Percentiles rank a stretch among this genome's conserved stretches.
These are phyloP conservation scores for Malassezia yamatoensis DNA, from an alignment of 1,284 basidiomycete species.

Conservation along the genomic window DNA sequence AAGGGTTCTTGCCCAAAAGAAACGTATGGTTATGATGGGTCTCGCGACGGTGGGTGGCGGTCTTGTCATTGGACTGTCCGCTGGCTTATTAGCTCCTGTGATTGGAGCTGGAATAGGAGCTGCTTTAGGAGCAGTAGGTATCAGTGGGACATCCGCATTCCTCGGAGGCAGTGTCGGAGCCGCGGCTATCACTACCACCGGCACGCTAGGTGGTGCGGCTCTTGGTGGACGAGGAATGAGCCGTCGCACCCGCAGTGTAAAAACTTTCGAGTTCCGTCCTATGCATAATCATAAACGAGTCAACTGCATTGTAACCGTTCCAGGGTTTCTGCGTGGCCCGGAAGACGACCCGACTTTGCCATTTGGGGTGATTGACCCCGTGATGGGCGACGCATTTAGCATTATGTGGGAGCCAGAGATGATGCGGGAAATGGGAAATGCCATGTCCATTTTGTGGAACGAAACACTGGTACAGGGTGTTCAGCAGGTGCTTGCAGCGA, in stretches of 20 bases:
- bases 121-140: slow-evolving; percentile 42
- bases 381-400: slow-evolving; percentile 46
- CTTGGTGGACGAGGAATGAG: slow-evolving; percentile 45
- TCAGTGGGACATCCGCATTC: slow-evolving; percentile 41
- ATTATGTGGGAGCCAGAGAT: slow-evolving; percentile 48
- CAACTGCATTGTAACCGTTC: slow-evolving; percentile 42
- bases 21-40: slow-evolving; percentile 45
- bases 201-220: slow-evolving; percentile 39
- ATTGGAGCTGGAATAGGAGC: slow-evolving; percentile 46
- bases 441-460: slow-evolving; percentile 45
- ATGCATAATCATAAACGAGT: slow-evolving; percentile 48
- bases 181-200: slow-evolving; percentile 45
- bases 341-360: slow-evolving; percentile 43
- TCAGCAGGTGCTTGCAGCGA: slow-evolving; percentile 43
- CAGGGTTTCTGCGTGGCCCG: slow-evolving; percentile 41
- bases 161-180: slow-evolving; percentile 45
- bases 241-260: slow-evolving; percentile 37
- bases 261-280: slow-evolving; percentile 45
- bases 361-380: slow-evolving; percentile 44
- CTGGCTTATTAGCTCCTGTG: slow-evolving; percentile 42
- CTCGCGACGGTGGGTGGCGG: slow-evolving; percentile 46
- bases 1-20: slow-evolving; percentile 28
- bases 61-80: slow-evolving; percentile 44
- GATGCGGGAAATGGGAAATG: slow-evolving; percentile 48
- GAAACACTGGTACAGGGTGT: slow-evolving; percentile 47